phyloP scores from a whole-genome alignment of 1,284 basidiomycete genomes.

The Ganoderma leucocontextum region DNA sequence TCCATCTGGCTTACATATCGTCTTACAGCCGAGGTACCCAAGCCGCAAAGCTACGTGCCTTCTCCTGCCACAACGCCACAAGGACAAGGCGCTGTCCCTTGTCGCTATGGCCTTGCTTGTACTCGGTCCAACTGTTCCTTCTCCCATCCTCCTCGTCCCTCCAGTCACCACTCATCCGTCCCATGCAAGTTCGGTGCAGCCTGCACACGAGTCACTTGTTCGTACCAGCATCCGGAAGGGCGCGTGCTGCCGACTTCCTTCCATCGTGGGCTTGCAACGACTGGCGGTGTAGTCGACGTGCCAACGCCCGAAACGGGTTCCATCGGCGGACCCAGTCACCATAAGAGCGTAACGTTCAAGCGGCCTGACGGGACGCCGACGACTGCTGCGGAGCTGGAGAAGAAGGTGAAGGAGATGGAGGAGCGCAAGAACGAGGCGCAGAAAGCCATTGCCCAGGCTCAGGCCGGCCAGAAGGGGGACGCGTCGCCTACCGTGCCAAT shows the following conservation, averaged over 20 bases:
- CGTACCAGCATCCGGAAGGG: slow-evolving; percentile 82
- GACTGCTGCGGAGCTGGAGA: slow-evolving; percentile 63
- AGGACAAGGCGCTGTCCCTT: slow-evolving; percentile 54
- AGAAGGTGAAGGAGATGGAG: slow-evolving; percentile 66
- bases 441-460: slow-evolving; percentile 59
- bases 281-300: slow-evolving; percentile 65
- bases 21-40: slow-evolving; percentile 50
- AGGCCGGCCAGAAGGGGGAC: slow-evolving; percentile 66
- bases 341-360: slow-evolving; percentile 77
- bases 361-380: slow-evolving; percentile 54
- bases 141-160: slow-evolving; percentile 58
- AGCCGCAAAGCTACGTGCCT: slow-evolving; percentile 43
- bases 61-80: slow-evolving; percentile 37
- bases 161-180: slow-evolving; percentile 41
- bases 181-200: slow-evolving; percentile 78
- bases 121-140: slow-evolving; percentile 79
- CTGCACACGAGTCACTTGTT: slow-evolving; percentile 81
- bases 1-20: slow-evolving; percentile 15
- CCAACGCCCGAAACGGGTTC: slow-evolving; percentile 69
- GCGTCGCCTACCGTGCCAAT: slow-evolving; percentile 59
- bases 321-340: slow-evolving; percentile 64
- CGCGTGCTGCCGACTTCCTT: slow-evolving; percentile 79
- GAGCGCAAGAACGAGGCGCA: slow-evolving; percentile 61
- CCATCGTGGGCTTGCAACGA: slow-evolving; percentile 75
- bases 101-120: slow-evolving; percentile 79